Conservation (phyloP, 805 yeast genomes). For the Yamadazyma laniorum region DNA sequence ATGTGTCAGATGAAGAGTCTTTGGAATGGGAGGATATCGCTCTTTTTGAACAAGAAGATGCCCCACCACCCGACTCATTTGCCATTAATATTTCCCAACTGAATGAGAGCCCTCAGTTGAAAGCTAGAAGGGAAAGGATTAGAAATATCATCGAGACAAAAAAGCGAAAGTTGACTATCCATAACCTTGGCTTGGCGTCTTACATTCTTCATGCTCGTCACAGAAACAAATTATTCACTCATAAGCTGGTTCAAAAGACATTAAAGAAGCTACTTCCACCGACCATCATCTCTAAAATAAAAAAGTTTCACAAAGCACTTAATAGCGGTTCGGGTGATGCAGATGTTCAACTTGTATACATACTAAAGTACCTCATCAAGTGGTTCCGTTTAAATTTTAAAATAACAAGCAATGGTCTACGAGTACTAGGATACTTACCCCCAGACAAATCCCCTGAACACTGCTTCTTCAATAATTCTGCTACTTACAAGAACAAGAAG, state of each 20-base stretch:
- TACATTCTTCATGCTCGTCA: constrained; percentile 21
- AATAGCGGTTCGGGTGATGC: constrained; percentile 4
- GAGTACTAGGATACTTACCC: constrained; percentile 29
- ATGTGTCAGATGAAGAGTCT: constrained; percentile 3
- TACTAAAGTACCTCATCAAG: constrained; percentile 30
- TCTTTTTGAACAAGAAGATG: neutral
- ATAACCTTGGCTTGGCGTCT: constrained; percentile 22
- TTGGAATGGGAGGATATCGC: constrained; percentile 11
- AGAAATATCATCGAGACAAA: constrained; percentile 4
- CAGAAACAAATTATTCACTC: constrained; percentile 22
- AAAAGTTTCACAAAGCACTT: constrained; percentile 16
- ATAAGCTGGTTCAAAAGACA: constrained; percentile 17
- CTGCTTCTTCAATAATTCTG: constrained; percentile 22
- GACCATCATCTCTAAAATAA: constrained; percentile 15
- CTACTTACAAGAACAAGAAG: constrained; percentile 8
- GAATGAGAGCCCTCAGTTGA: neutral
- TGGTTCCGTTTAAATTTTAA: constrained; percentile 34
- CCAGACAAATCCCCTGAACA: constrained; percentile 9
- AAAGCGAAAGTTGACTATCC: constrained; percentile 13
- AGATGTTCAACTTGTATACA: constrained; percentile 24
- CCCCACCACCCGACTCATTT: constrained; percentile 1
- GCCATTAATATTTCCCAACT: neutral
- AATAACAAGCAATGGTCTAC: constrained; percentile 27
- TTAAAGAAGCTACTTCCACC: constrained; percentile 27
- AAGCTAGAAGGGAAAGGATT: neutral